Conservation (phyloP, 257 asterid genomes). For the Plectranthus barbatus region DNA sequence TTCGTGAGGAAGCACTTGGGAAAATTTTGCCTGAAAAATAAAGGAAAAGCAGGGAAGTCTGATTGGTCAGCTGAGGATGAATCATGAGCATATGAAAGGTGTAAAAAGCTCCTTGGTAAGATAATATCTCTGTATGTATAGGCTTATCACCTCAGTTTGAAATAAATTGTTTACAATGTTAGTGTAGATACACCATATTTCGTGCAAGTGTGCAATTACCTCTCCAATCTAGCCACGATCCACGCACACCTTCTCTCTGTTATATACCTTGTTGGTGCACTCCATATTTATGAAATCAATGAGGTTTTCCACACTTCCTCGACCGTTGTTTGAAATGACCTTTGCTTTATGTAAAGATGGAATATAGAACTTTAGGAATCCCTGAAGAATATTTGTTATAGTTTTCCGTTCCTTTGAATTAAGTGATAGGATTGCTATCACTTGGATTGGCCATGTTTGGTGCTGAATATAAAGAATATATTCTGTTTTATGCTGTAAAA, state of each 20-base stretch:
- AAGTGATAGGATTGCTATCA: not conserved
- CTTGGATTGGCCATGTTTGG: not conserved
- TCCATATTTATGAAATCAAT: not conserved
- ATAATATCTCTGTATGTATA: slow-evolving; percentile 6
- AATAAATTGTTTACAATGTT: slow-evolving; percentile 1
- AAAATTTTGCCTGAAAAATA: slow-evolving; percentile 21
- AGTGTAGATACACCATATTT: slow-evolving; percentile 22
- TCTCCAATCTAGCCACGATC: not conserved
- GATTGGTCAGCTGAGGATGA: slow-evolving; percentile 34
- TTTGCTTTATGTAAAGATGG: not conserved
- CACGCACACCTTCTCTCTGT: not conserved
- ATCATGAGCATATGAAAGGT: slow-evolving; percentile 13
- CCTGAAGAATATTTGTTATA: not conserved
- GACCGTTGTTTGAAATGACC: not conserved
- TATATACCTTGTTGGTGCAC: not conserved
- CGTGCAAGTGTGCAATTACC: slow-evolving; percentile 4
- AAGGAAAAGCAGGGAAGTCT: slow-evolving; percentile 30
- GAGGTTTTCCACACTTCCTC: not conserved
- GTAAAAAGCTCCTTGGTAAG: slow-evolving; percentile 17
- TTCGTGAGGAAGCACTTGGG: slow-evolving; percentile 44
- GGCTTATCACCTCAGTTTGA: slow-evolving; percentile 11
- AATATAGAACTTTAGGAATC: not conserved
- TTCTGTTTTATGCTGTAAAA: not conserved
- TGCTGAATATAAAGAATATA: not conserved
- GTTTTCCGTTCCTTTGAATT: not conserved